Base-by-base conservation (phyloP, 2,329 filamentous ascomycete genomes). In the Boeremia lycopersici region DNA sequence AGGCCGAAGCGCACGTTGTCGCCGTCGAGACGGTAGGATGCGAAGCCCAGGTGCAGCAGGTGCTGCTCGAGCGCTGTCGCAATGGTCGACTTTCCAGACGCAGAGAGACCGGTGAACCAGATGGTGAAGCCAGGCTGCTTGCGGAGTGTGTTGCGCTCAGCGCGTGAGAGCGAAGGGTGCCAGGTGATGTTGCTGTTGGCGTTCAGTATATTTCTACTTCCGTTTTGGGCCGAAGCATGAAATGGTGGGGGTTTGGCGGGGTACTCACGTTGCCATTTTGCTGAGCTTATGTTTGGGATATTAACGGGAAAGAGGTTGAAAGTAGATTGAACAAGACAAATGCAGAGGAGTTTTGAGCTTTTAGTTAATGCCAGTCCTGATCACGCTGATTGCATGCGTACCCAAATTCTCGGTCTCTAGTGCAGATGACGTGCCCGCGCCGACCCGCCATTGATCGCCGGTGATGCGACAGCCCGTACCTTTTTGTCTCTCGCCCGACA, bases 1-100 rank as follows among this genome's bases (percentile, higher is more conserved):
- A 99, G 84, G 13, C 95, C 95, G 80, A 98, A 97, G 58, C 95
- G 93, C 64, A 99, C 89, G 79, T 99, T 99, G 84, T 99, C 95
- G 71, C 93, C 95, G 78, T 99, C 95, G 28, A 99, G 88, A 48
- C 95, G 88, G 84, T 99, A 99, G 57, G 93, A 90, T 51, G 88
- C 81, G 46, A 95, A 81, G 38, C 88, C 89, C 10, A 91, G 84
- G 76, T 96, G 92, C 51, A 99, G 86, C 30, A 99, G 88, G 77
- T 97, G 92, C 81, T 97, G 93, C 82, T 99, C 95, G 35, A 99
- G 89, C 13, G 95, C 95, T 2, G 91, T 96, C 50, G 95, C 95
- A 60, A 99, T 91, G 54, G 95, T 99, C 47, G 93, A 97, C 80
- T 99, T 99, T 73, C 95, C 95, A 0, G 91, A 96, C 46, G 93